Evolutionary conservation across 441 rosid species (phyloP), one percentile per base, ranked within the genome.

Genomic region (Corymbia calophylla): DNA sequence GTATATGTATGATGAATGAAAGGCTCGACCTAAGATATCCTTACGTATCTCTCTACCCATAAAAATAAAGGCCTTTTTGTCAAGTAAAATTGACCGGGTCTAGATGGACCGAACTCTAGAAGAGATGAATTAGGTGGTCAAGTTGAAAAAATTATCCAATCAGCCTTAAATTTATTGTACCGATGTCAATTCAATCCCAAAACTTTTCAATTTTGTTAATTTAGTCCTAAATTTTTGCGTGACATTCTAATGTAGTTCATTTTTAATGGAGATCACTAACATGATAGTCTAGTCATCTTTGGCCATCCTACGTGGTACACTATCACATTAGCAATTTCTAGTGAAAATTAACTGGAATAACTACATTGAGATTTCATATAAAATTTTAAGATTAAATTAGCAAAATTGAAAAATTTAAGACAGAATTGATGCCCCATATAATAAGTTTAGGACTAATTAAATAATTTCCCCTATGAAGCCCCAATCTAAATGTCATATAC

Each of bases 131-230:
- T n/a, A n/a, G 10, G 70, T 64, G 0, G 0, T n/a, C 73, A 7
- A 64, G 35, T 35, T n/a, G 5, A 64, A 5, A 64, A 64, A 17
- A 64, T 60, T 25, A 60, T 7, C 70, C 21, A 64, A 64, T 64
- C 6, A n/a, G 5, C 8, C 73, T 15, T n/a, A 64, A 64, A 64
- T 0, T n/a, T 64, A n/a, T 64, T n/a, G 3, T n/a, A 15, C 0
- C 14, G 8, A n/a, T 64, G 35, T 0, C 3, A 64, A 29, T 6
- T 29, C 7, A 62, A 8, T 62, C 9, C 2, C 17, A 6, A 6
- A 62, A 62, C 19, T 29, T 62, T 14, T 62, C 9, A 62, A 29
- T 62, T 62, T 62, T 62, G 9, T 1, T 0, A 62, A 62, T 29
- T 0, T 14, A 29, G 2, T 62, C 5, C 8, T 29, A 62, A 14